Conservation (phyloP, 441 rosid genomes). For the Flueggea neowawraea region DNA sequence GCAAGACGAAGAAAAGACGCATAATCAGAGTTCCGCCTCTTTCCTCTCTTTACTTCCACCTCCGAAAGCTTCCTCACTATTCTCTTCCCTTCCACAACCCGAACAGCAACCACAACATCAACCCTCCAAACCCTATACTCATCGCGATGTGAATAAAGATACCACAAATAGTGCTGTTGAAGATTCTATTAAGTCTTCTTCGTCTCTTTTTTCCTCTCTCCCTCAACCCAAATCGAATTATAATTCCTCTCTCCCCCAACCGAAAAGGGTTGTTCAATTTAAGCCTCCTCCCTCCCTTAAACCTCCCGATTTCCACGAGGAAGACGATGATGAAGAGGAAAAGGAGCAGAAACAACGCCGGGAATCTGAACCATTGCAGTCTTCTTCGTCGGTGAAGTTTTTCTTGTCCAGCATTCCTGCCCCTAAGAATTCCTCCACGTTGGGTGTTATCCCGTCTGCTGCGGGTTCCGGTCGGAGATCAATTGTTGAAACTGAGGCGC, state of each 20-base stretch:
- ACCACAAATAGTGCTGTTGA: no score
- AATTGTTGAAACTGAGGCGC: slow-evolving; percentile 43
- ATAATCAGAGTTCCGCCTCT: slow-evolving; percentile 10
- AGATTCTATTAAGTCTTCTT: no score
- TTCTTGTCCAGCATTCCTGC: slow-evolving; percentile 81
- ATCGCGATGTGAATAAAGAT: no score
- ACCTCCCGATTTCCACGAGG: slow-evolving; percentile 30
- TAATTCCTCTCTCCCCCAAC: slow-evolving; percentile 3
- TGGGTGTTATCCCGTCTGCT: slow-evolving; percentile 52
- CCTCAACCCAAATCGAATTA: slow-evolving; percentile 52
- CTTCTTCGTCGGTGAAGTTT: slow-evolving; percentile 49
- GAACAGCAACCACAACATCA: no score
- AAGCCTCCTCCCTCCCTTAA: slow-evolving; percentile 40
- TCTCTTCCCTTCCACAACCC: no score
- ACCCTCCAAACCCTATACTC: no score
- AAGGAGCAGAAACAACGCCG: slow-evolving; percentile 26
- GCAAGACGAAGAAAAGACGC: slow-evolving; percentile 11
- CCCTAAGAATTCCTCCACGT: slow-evolving; percentile 56
- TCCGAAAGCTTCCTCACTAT: slow-evolving; percentile 18
- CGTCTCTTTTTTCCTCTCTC: no score
- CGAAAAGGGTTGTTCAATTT: slow-evolving; percentile 71
- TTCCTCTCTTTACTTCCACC: slow-evolving; percentile 18
- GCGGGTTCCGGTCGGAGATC: slow-evolving; percentile 68
- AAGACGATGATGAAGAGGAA: slow-evolving; percentile 46
- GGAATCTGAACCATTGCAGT: slow-evolving; percentile 21